Percentiles rank a stretch among this genome's conserved stretches.
Conservation (phyloP, 352 stramenopile genomes). For the Globisporangium echinulatum region DNA sequence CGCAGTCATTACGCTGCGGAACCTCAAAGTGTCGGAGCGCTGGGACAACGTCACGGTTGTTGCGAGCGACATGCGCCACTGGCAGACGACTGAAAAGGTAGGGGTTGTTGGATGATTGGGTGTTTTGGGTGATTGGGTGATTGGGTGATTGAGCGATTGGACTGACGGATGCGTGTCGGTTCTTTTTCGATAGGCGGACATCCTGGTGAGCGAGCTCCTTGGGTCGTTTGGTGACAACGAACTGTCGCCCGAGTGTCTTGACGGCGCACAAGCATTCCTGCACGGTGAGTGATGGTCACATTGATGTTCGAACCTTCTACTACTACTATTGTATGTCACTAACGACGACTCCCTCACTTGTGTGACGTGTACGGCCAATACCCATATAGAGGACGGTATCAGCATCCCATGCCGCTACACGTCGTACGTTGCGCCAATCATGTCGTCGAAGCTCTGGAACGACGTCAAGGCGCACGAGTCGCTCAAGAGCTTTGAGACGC, state of each 20-base stretch:
- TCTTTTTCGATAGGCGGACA: slow-evolving; percentile 59
- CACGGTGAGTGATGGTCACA: slow-evolving; percentile 39
- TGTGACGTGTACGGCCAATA: too few relatives aligned
- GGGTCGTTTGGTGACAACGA: slow-evolving; percentile 98
- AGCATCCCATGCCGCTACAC: slow-evolving; percentile 92
- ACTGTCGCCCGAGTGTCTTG: slow-evolving; percentile 97
- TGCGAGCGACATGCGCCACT: slow-evolving; percentile 81
- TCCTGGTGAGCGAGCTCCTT: slow-evolving; percentile 95
- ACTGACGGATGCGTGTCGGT: not conserved
- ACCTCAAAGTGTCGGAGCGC: slow-evolving; percentile 80
- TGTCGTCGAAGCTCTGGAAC: slow-evolving; percentile 92
- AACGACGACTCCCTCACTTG: too few relatives aligned
- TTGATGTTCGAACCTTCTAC: too few relatives aligned
- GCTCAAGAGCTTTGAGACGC: slow-evolving; percentile 91
- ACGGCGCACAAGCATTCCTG: slow-evolving; percentile 91
- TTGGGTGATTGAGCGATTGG: not conserved
- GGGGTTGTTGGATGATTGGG: not conserved
- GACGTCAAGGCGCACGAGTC: slow-evolving; percentile 76
- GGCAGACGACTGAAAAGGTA: slow-evolving; percentile 57
- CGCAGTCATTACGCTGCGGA: slow-evolving; percentile 92
- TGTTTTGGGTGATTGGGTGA: not conserved
- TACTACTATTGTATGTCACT: too few relatives aligned
- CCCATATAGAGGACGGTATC: slow-evolving; percentile 39
- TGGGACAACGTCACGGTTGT: slow-evolving; percentile 86
- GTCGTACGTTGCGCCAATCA: slow-evolving; percentile 93